Base-by-base conservation (phyloP, 148 eudicot species). In the Cornus kousa region DNA sequence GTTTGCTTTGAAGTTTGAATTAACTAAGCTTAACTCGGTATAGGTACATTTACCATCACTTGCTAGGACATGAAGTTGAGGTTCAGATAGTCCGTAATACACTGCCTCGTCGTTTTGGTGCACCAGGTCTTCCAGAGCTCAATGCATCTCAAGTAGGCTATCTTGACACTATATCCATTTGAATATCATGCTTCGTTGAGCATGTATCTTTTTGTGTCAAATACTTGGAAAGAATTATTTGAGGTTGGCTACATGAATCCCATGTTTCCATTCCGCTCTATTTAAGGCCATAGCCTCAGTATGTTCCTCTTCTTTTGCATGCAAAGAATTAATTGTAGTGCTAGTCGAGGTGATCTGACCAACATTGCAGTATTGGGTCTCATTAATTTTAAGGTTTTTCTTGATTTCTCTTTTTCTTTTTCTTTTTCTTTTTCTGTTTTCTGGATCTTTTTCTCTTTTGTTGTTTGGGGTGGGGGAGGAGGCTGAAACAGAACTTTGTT, bases 111-210 rank as follows among this genome's bases (percentile, higher is more conserved):
- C 92, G 99, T 67, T 97, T 97, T 84, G 99, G 99, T 79, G 99
- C 99, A 37, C 99, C 99, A 3, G 99, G 99, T 70, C 95, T 97
- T 84, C 99, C 99, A 46, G 99, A 97, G 83, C 98, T 97, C 68
- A 97, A 97, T 92, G 99, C 99, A 71, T 97, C 99, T 81, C 99
- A 97, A 86, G 99, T 97, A 81, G 72, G 81, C 70, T 77, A 13
- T 71, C 71, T 79, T 70, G 14, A 10, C 28, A 1, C 37, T 43
- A 40, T 53, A 20, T 75, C 66, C 1, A 23, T 71, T 74, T n/a
- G 31, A 28, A n/a, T 28, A 43, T 20, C 9, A 28, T 32, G 11
- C 39, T 14, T 14, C 70, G 23, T n/a, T 70, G 20, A 46, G 43
- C 12, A 16, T 64, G 12, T 20, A 46, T 37, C 76, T 35, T 70